Conservation (phyloP, 2,329 filamentous ascomycete species). For the Corynespora cassiicola region DNA sequence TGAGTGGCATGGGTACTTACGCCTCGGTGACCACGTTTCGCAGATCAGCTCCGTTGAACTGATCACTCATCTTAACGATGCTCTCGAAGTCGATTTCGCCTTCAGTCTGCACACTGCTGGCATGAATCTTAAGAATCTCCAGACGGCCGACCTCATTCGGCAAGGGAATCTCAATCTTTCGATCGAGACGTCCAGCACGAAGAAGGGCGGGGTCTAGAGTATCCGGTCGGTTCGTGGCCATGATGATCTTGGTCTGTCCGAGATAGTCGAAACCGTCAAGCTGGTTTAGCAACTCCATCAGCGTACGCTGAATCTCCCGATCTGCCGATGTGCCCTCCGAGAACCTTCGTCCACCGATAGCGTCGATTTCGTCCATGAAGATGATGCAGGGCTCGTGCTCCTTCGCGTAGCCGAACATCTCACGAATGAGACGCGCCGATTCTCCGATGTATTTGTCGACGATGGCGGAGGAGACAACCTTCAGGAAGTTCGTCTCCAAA, state of each 20-base stretch:
- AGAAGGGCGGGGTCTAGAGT: conserved; percentile 93
- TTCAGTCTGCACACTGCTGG: conserved; percentile 82
- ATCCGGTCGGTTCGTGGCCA: conserved; percentile 98
- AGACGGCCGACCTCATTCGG: conserved; percentile 96
- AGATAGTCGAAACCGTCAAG: conserved; percentile 99
- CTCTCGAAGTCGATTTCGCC: conserved; percentile 99
- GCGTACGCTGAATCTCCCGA: conserved; percentile 95
- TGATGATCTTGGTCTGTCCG: conserved; percentile 99
- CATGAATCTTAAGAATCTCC: conserved; percentile 98
- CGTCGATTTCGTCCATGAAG: conserved; percentile 99
- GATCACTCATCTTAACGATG: conserved; percentile 99
- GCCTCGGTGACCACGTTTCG: conserved; percentile 98
- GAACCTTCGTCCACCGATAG: conserved; percentile 95
- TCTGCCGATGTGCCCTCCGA: conserved; percentile 97
- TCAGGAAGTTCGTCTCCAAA: conserved; percentile 97
- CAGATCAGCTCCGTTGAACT: conserved; percentile 95
- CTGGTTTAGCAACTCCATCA: conserved; percentile 99
- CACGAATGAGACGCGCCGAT: conserved; percentile 93
- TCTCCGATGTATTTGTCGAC: conserved; percentile 99
- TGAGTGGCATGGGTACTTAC: conserved; percentile 62
- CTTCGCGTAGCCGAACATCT: conserved; percentile 99
- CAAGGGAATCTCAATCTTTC: conserved; percentile 97
- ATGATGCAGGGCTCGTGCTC: conserved; percentile 99
- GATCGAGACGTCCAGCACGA: conserved; percentile 89
- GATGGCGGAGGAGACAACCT: conserved; percentile 98